phyloP scores from a whole-genome alignment of 495 filamentous ascomycete genomes.

The Hyaloscypha finlandica region DNA sequence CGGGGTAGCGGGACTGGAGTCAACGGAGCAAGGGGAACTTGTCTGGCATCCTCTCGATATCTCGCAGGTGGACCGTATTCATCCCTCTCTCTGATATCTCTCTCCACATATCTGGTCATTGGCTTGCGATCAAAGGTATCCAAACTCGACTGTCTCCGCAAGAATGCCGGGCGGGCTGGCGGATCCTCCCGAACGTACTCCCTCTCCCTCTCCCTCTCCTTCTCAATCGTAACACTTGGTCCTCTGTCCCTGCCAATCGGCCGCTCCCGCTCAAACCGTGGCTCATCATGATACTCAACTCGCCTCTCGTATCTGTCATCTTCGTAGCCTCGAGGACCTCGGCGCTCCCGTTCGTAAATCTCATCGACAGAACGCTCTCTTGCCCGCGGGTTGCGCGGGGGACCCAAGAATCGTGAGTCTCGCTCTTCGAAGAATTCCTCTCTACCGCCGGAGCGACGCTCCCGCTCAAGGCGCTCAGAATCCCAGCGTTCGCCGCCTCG shows the following conservation, averaged over 20 bases:
- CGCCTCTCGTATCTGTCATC: constrained; percentile 55
- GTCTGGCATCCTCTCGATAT: constrained; percentile 46
- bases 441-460: constrained; percentile 39
- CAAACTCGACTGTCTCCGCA: constrained; percentile 67
- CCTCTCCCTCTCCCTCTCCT: constrained; percentile 41
- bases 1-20: constrained; percentile 42
- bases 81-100: constrained; percentile 46
- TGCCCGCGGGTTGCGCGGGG: constrained; percentile 3
- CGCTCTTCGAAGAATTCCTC: constrained; percentile 30
- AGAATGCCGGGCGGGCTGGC: constrained; percentile 55
- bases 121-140: constrained; percentile 74
- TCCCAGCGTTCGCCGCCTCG: constrained; percentile 31
- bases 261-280: constrained; percentile 52
- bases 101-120: constrained; percentile 44
- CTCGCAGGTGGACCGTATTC: constrained; percentile 46
- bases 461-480: constrained; percentile 33
- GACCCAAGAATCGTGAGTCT: constrained; percentile 22
- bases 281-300: constrained; percentile 53
- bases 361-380: constrained; percentile 39
- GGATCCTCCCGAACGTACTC: constrained; percentile 37
- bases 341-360: constrained; percentile 31
- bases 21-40: constrained; percentile 33
- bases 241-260: constrained; percentile 14
- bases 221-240: constrained; percentile 45
- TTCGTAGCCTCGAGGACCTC: constrained; percentile 41